Percentiles rank a stretch among this genome's conserved stretches.
phyloP scores from a whole-genome alignment of 495 filamentous ascomycete genomes.

The Venustampulla echinocandica region DNA sequence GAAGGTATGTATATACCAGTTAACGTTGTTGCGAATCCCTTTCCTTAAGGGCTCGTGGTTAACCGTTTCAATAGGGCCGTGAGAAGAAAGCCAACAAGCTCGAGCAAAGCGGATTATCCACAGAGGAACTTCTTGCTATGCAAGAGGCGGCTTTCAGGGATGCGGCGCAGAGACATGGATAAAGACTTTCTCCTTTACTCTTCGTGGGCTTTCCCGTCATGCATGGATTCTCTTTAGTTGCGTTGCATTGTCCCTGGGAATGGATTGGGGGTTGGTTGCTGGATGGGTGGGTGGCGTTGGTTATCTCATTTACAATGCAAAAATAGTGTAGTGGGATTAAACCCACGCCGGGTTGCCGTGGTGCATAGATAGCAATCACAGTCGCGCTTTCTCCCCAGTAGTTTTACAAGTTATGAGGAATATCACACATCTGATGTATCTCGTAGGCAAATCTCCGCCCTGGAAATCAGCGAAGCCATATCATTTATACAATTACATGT shows the following conservation, averaged over 20 bases:
- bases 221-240: slow-evolving; percentile 7
- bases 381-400: no score
- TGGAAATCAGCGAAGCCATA: no score
- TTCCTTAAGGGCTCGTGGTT: background rate
- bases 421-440: no score
- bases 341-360: no score
- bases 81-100: slow-evolving; percentile 97
- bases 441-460: no score
- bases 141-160: slow-evolving; percentile 86
- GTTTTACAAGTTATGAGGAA: no score
- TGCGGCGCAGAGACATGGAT: slow-evolving; percentile 45
- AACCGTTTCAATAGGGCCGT: slow-evolving; percentile 64
- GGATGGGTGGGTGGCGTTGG: background rate
- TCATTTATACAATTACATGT: no score
- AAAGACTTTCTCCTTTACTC: background rate
- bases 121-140: slow-evolving; percentile 79
- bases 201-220: background rate
- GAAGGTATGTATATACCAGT: slow-evolving; percentile 72
- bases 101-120: slow-evolving; percentile 80
- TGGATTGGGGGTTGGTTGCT: background rate
- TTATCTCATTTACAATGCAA: no score
- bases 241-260: background rate
- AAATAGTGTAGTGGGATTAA: no score
- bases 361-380: no score
- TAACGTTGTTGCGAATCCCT: no score